Evolutionary conservation across 352 stramenopile genomes (phyloP).

Genomic region (Globisporangium iwayamae): DNA sequence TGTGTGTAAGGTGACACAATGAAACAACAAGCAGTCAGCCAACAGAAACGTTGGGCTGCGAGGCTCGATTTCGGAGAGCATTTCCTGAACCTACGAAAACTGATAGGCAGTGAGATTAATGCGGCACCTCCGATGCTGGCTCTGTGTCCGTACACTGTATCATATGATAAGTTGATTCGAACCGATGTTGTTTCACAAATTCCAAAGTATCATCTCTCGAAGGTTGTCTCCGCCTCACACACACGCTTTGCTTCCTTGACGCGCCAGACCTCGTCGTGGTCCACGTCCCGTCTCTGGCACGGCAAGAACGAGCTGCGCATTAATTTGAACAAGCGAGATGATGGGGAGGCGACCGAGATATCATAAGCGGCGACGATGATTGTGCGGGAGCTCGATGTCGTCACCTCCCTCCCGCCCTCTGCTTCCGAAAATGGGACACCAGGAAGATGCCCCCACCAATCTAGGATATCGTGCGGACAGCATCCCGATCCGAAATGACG

Average conservation of each 20-base stretch:
- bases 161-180: no score
- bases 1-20: neutral
- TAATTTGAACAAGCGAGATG: neutral
- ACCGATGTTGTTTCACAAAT: neutral
- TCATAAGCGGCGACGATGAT: neutral
- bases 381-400: no score
- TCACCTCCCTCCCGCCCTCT: no score
- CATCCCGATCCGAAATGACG: no score
- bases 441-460: neutral
- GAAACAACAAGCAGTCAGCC: neutral
- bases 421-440: neutral
- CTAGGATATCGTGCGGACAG: neutral
- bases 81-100: neutral
- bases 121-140: no score
- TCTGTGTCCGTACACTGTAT: no score
- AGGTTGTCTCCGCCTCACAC: neutral
- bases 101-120: neutral
- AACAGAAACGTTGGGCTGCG: neutral
- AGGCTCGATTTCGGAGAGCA: neutral
- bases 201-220: neutral
- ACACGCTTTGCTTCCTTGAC: neutral
- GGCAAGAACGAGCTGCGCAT: neutral
- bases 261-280: neutral
- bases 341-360: neutral
- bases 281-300: neutral